Conservation (phyloP, 1,284 basidiomycete genomes). For the Psilocybe mexicana region DNA sequence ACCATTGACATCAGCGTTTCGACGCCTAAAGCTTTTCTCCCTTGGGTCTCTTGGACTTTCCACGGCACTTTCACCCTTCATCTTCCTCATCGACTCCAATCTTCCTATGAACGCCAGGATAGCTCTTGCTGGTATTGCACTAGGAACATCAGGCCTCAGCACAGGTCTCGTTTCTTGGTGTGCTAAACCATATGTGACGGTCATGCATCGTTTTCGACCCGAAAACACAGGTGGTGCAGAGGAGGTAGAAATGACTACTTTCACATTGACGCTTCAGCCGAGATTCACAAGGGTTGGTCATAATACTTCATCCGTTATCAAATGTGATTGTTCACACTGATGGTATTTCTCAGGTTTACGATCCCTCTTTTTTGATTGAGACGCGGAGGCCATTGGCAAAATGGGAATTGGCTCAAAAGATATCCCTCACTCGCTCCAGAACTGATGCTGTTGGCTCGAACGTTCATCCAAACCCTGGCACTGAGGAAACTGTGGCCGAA, state of each 20-base stretch:
- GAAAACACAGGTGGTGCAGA: slow-evolving; percentile 43
- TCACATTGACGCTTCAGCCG: slow-evolving; percentile 59
- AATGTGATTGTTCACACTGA: neutral
- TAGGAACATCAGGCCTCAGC: slow-evolving; percentile 71
- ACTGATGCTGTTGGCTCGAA: slow-evolving; percentile 34
- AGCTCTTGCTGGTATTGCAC: slow-evolving; percentile 67
- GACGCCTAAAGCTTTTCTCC: slow-evolving; percentile 81
- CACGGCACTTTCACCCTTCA: slow-evolving; percentile 71
- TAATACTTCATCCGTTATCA: slow-evolving; percentile 31
- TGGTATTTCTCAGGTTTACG: slow-evolving; percentile 54
- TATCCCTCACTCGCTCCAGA: slow-evolving; percentile 44
- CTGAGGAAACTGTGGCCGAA: slow-evolving; percentile 78
- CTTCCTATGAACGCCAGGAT: slow-evolving; percentile 72
- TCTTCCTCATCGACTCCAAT: slow-evolving; percentile 78
- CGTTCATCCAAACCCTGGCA: slow-evolving; percentile 42
- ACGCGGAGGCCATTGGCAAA: slow-evolving; percentile 76
- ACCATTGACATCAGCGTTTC: slow-evolving; percentile 72
- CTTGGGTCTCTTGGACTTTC: slow-evolving; percentile 76
- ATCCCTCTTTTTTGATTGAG: slow-evolving; percentile 69
- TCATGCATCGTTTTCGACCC: slow-evolving; percentile 41
- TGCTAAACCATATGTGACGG: slow-evolving; percentile 54
- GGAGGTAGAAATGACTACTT: slow-evolving; percentile 73
- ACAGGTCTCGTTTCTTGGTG: slow-evolving; percentile 79
- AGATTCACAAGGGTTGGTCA: slow-evolving; percentile 47
- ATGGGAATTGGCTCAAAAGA: slow-evolving; percentile 69